Evolutionary conservation across 495 filamentous ascomycete species (phyloP), one percentile per base, ranked within the genome.

Genomic region (Hyaloscypha variabilis): DNA sequence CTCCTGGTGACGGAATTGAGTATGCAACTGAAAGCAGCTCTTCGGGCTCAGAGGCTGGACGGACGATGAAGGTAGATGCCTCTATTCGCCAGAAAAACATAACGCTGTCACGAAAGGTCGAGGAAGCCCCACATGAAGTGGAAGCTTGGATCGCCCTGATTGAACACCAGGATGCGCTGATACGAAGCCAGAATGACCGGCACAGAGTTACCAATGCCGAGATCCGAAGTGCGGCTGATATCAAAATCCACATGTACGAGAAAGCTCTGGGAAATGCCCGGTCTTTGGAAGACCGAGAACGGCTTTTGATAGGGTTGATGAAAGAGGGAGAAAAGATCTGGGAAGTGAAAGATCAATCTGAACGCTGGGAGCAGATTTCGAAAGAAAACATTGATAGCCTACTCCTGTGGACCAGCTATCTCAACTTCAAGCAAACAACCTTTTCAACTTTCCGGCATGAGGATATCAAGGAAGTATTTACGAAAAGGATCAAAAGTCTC

Each of bases 221-320:
- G 66, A 77, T 74, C 26, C 82, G 79, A 61, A 88, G 87, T 59
- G 82, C 90, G 26, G 89, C 92, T 23, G 91, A 91, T 66, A 84
- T 96, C 39, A 93, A 90, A 66, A 67, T 96, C 2, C 89, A 88
- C 0, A 83, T 97, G n/a, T 93, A 93, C 68, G 86, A 91, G 58
- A 87, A 93, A 63, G 93, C 93, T 4, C 74, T 97, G 6, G 75
- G 78, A 36, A 84, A 88, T 59, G 79, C 82, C 17, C 74, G 71
- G 10, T 36, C 68, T n/a, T 23, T 70, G 21, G 17, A 58, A 52
- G 67, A 79, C 3, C 72, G 81, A 29, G 88, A 92, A 65, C 74
- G 73, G 19, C 77, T 97, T 2, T 65, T 92, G 5, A 66, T 90
- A 2, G 86, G 86, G 11, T 79, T 91, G 58, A 86, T 97, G 81